Conservation (phyloP, 352 stramenopile genomes). For the Blastocystis sp. region DNA sequence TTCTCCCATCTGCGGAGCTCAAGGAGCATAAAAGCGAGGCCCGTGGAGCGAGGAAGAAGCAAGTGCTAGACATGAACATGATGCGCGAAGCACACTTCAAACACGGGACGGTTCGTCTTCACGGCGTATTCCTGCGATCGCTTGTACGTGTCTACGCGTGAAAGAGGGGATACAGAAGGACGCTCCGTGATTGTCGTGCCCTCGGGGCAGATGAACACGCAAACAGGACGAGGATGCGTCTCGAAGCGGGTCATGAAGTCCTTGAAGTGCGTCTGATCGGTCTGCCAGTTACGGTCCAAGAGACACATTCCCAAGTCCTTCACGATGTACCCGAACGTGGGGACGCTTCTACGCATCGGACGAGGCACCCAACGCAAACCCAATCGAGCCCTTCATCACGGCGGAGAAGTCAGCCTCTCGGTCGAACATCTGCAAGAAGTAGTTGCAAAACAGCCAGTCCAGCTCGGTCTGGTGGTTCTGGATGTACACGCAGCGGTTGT, state of each 20-base stretch:
- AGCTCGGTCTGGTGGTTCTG: slow-evolving; percentile 65
- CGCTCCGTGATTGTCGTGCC: slow-evolving; percentile 28
- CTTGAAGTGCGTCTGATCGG: slow-evolving; percentile 43
- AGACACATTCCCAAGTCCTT: slow-evolving; percentile 68
- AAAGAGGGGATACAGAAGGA: neutral
- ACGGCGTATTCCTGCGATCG: slow-evolving; percentile 1
- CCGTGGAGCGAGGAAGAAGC: slow-evolving; percentile 52
- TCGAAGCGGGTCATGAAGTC: slow-evolving; percentile 46
- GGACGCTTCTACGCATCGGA: slow-evolving; percentile 25
- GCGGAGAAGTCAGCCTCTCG: slow-evolving; percentile 52
- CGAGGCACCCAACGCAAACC: neutral
- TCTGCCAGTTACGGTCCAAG: slow-evolving; percentile 49
- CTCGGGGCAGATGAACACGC: slow-evolving; percentile 62
- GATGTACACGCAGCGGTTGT: slow-evolving; percentile 61
- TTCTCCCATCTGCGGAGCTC: slow-evolving; percentile 60
- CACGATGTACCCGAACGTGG: slow-evolving; percentile 35
- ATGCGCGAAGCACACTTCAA: neutral
- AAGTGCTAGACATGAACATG: slow-evolving; percentile 11
- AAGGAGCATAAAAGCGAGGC: slow-evolving; percentile 53
- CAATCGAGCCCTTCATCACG: slow-evolving; percentile 42
- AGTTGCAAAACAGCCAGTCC: slow-evolving; percentile 61
- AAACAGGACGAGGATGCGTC: slow-evolving; percentile 34
- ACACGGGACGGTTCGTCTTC: neutral
- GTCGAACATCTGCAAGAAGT: slow-evolving; percentile 70
- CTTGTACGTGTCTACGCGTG: neutral